phyloP scores from a whole-genome alignment of 2,329 filamentous ascomycete species.

The Huntiella savannae region DNA sequence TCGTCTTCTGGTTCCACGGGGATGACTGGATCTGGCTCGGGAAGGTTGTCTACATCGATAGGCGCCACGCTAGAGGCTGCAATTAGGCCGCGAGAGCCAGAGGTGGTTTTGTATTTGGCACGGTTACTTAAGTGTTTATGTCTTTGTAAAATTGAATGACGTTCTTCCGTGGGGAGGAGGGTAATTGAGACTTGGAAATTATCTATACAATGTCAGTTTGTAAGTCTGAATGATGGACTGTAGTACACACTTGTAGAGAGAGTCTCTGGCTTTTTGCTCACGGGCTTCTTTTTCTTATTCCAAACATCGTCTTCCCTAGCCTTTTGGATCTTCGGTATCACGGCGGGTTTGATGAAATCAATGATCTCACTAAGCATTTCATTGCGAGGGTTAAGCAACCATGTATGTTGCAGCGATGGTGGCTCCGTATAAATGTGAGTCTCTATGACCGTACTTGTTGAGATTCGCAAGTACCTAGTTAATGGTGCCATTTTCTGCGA shows the following conservation, averaged over 20 bases:
- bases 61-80: slow-evolving; percentile 6
- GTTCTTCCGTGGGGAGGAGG: slow-evolving; percentile 65
- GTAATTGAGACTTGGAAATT: slow-evolving; percentile 94
- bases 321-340: slow-evolving; percentile 79
- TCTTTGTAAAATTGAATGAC: slow-evolving; percentile 73
- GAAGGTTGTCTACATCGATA: slow-evolving; percentile 2
- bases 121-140: slow-evolving; percentile 47
- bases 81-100: slow-evolving; percentile 5
- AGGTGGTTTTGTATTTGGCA: slow-evolving; percentile 17
- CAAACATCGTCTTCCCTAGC: slow-evolving; percentile 44
- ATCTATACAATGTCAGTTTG: slow-evolving; percentile 31
- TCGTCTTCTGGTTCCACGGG: slow-evolving; percentile 18
- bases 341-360: slow-evolving; percentile 62
- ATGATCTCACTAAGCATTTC: slow-evolving; percentile 69
- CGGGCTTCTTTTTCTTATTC: slow-evolving; percentile 48
- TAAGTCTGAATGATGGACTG: not conserved
- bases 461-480: slow-evolving; percentile 76
- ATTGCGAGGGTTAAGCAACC: slow-evolving; percentile 62
- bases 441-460: slow-evolving; percentile 87
- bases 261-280: slow-evolving; percentile 57
- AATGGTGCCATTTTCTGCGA: slow-evolving; percentile 57
- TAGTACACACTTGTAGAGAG: slow-evolving; percentile 48
- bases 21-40: not conserved
- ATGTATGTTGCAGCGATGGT: slow-evolving; percentile 61
- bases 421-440: slow-evolving; percentile 91